phyloP scores from a whole-genome alignment of 306 rosid genomes.

The Glycine tomentella region DNA sequence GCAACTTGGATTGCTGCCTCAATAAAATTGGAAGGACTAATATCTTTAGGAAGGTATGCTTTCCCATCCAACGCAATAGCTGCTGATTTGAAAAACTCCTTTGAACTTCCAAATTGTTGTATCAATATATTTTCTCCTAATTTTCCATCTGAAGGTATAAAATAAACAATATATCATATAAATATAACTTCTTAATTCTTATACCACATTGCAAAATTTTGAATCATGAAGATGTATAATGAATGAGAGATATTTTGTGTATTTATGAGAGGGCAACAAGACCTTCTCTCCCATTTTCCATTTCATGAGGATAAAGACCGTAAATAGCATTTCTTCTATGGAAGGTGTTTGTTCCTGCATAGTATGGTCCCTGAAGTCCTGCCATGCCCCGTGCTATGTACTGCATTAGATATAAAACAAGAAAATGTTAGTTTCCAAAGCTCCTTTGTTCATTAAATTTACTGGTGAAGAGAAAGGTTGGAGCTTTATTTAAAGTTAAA shows the following conservation, averaged over 20 bases:
- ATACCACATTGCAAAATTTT: neutral
- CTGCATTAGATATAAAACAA: constrained; percentile 40
- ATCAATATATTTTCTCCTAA: constrained; percentile 33
- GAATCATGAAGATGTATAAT: neutral
- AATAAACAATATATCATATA: neutral
- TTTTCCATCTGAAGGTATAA: constrained; percentile 35
- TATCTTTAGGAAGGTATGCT: neutral
- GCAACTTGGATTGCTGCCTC: constrained; percentile 60
- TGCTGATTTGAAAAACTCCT: constrained; percentile 57
- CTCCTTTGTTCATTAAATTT: neutral
- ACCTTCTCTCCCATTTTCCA: constrained; percentile 42
- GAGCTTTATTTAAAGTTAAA: neutral
- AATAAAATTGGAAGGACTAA: constrained; percentile 27
- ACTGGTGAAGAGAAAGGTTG: neutral
- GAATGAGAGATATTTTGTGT: neutral
- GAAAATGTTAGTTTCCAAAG: neutral
- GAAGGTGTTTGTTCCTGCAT: constrained; percentile 65
- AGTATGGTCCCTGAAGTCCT: constrained; percentile 65
- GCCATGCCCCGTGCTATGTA: constrained; percentile 50
- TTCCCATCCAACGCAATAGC: constrained; percentile 48
- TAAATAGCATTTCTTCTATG: constrained; percentile 70
- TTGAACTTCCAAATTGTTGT: constrained; percentile 64
- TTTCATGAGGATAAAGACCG: constrained; percentile 54
- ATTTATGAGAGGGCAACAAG: neutral
- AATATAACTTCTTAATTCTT: neutral